A percentile compares a stretch with the other conserved stretches of the same genome.
These are phyloP conservation scores for Polytrichum formosum DNA, from an alignment of 225 moss, liverwort and hornwort species.

Conservation along the genomic window DNA sequence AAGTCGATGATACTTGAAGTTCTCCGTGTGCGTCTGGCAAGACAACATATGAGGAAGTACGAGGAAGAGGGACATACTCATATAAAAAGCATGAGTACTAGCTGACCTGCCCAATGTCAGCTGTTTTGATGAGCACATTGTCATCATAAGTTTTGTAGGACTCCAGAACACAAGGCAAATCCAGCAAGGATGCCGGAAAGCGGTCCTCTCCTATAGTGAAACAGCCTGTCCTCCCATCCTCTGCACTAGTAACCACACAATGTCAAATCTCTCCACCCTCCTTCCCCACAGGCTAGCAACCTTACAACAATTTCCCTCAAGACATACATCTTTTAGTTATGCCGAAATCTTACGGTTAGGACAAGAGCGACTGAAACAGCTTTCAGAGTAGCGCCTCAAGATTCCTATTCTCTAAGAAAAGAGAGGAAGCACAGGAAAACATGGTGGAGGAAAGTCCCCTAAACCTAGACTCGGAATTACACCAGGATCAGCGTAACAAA, in stretches of 20 bases:
- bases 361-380: too few species aligned
- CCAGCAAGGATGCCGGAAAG: slow-evolving; percentile 77
- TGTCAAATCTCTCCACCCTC: not conserved
- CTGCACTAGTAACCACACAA: slow-evolving; percentile 28
- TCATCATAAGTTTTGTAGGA: slow-evolving; percentile 98
- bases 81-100: too few species aligned
- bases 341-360: too few species aligned
- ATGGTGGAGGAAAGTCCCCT: too few species aligned
- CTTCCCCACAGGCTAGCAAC: not conserved
- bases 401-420: too few species aligned
- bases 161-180: slow-evolving; percentile 90
- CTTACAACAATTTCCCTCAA: not conserved
- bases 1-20: too few species aligned
- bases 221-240: slow-evolving; percentile 82
- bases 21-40: too few species aligned
- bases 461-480: too few species aligned
- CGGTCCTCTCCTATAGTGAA: slow-evolving; percentile 79
- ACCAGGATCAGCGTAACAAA: too few species aligned
- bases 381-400: too few species aligned
- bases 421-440: too few species aligned
- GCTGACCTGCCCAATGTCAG: slow-evolving; percentile 90
- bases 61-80: not conserved
- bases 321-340: too few species aligned
- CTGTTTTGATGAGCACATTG: slow-evolving; percentile 96
- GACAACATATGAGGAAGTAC: not conserved